Evolutionary conservation across 257 asterid species (phyloP).

Genomic region (Perilla frutescens): DNA sequence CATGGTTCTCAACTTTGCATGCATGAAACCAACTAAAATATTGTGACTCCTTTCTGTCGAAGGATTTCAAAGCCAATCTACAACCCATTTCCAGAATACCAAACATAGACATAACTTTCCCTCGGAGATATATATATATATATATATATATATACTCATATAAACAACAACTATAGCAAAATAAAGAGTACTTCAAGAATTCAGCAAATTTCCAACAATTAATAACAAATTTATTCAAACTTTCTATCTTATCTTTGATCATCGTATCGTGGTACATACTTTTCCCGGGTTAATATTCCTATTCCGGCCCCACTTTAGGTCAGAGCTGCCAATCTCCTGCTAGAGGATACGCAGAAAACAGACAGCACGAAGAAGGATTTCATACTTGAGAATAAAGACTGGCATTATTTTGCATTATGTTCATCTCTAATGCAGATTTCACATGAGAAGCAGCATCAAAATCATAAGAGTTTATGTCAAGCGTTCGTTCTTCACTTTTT

Average conservation of each 20-base stretch:
- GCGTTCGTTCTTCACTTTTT: not conserved
- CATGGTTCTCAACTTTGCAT: too few species aligned
- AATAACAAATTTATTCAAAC: too few species aligned
- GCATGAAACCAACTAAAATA: too few species aligned
- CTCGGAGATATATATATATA: not conserved
- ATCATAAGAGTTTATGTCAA: not conserved
- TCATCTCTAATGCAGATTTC: not conserved
- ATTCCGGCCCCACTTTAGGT: not conserved
- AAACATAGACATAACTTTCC: not conserved
- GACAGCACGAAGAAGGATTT: not conserved
- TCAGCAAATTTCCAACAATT: not conserved
- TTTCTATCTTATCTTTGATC: not conserved
- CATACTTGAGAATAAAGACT: not conserved
- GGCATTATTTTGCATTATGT: not conserved
- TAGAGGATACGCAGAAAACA: not conserved
- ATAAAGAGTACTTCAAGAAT: not conserved
- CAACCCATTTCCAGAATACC: not conserved
- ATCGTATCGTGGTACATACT: not conserved
- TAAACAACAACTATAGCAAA: not conserved
- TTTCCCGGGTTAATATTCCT: not conserved
- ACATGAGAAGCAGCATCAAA: not conserved
- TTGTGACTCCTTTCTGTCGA: not conserved
- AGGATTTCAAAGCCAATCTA: too few species aligned
- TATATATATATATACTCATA: not conserved
- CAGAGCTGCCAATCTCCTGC: not conserved